A percentile compares a stretch with the other conserved stretches of the same genome.
Evolutionary conservation across 140 eudicot species (phyloP).

Genomic region (Stevia rebaudiana): DNA sequence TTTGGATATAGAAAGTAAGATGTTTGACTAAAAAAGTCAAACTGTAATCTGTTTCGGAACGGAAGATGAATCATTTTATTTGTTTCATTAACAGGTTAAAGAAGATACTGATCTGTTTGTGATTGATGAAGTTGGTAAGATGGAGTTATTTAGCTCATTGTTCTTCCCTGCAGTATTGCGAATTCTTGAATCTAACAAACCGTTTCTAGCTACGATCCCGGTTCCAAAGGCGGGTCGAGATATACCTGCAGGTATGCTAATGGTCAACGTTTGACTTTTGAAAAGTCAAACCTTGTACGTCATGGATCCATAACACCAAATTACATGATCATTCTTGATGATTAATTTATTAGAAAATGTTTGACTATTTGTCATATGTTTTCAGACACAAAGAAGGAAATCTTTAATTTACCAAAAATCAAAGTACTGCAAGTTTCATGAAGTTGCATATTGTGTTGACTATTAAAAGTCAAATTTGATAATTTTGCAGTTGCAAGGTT

Average conservation of each 20-base stretch:
- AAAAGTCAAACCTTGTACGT: slow-evolving; percentile 10
- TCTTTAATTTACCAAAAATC: background rate
- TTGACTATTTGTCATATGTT: background rate
- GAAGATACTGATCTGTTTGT: slow-evolving; percentile 77
- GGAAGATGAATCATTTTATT: background rate
- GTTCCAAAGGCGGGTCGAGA: slow-evolving; percentile 70
- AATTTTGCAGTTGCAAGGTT: slow-evolving; percentile 65
- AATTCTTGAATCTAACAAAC: slow-evolving; percentile 60
- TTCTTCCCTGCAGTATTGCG: slow-evolving; percentile 81
- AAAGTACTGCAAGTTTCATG: background rate
- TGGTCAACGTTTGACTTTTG: background rate
- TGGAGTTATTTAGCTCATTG: slow-evolving; percentile 80
- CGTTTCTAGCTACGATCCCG: slow-evolving; percentile 72
- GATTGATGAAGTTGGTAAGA: slow-evolving; percentile 93
- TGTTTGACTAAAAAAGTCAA: slow-evolving; percentile 19
- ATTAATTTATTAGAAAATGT: background rate
- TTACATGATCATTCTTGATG: background rate
- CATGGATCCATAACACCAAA: slow-evolving; percentile 4
- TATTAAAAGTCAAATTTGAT: background rate
- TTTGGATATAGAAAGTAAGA: slow-evolving; percentile 2
- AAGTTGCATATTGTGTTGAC: background rate
- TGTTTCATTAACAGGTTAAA: slow-evolving; percentile 42
- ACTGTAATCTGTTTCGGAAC: background rate
- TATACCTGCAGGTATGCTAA: slow-evolving; percentile 77
- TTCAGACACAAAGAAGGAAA: background rate